phyloP scores from a whole-genome alignment of 2,329 filamentous ascomycete species.

The Magnaporthiopsis incrustans region DNA sequence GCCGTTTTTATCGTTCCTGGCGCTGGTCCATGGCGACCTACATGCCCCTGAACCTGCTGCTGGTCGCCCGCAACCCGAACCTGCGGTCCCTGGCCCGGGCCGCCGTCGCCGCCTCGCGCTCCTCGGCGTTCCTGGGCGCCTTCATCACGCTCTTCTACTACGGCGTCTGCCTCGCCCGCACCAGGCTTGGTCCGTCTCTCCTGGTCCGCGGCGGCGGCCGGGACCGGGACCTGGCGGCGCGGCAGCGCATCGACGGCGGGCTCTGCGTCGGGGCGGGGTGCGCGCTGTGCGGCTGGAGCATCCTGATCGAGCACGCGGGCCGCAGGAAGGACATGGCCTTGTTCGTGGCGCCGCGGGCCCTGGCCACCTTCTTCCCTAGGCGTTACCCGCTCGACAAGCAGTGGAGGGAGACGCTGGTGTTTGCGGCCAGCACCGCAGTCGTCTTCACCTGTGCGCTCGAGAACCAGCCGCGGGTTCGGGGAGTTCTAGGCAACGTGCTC shows the following conservation, averaged over 20 bases:
- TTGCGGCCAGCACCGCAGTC: slow-evolving; percentile 60
- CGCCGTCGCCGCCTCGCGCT: slow-evolving; percentile 54
- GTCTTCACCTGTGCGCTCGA: slow-evolving; percentile 62
- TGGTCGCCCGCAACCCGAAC: slow-evolving; percentile 46
- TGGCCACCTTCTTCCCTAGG: slow-evolving; percentile 66
- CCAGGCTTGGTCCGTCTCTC: slow-evolving; percentile 61
- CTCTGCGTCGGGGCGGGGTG: slow-evolving; percentile 67
- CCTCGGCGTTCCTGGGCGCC: slow-evolving; percentile 67
- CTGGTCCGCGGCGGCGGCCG: slow-evolving; percentile 39
- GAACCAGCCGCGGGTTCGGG: slow-evolving; percentile 54
- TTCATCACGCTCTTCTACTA: slow-evolving; percentile 82
- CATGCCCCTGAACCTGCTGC: slow-evolving; percentile 62
- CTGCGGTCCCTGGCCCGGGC: slow-evolving; percentile 37
- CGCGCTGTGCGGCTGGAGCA: slow-evolving; percentile 72
- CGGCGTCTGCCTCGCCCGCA: slow-evolving; percentile 70
- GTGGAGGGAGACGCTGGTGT: slow-evolving; percentile 59
- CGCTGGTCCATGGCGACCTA: slow-evolving; percentile 70
- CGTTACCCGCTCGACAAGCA: slow-evolving; percentile 55
- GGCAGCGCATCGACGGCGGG: slow-evolving; percentile 50
- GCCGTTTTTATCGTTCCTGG: slow-evolving; percentile 62
- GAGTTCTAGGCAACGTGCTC: slow-evolving; percentile 58
- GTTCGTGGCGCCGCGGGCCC: slow-evolving; percentile 72
- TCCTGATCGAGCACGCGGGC: slow-evolving; percentile 59
- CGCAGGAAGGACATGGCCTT: slow-evolving; percentile 68
- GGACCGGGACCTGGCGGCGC: slow-evolving; percentile 32